These are phyloP conservation scores for Fraxinus excelsior DNA, from an alignment of 257 asterid species.

Conservation along the genomic window DNA sequence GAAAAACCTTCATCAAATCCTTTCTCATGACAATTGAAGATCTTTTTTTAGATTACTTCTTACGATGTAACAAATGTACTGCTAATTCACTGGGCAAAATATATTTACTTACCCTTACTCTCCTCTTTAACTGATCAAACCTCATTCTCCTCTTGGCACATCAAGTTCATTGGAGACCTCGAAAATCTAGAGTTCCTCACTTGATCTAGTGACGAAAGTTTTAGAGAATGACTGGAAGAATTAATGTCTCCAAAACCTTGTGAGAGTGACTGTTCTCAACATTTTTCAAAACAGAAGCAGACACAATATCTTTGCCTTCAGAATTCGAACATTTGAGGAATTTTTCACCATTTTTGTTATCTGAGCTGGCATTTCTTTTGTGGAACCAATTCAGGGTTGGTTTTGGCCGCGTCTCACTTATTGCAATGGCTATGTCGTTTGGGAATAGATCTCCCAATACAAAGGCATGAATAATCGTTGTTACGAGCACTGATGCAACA, in stretches of 20 bases:
- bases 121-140: neutral
- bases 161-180: slow-evolving; percentile 45
- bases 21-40: no score
- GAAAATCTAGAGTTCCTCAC: slow-evolving; percentile 33
- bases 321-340: slow-evolving; percentile 54
- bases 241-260: neutral
- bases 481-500: slow-evolving; percentile 56
- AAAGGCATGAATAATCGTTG: slow-evolving; percentile 67
- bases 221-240: neutral
- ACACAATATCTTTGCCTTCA: slow-evolving; percentile 51
- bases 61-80: no score
- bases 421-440: slow-evolving; percentile 78
- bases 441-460: slow-evolving; percentile 77
- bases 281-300: slow-evolving; percentile 23
- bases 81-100: neutral
- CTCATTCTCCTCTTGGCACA: neutral
- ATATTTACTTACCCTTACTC: neutral
- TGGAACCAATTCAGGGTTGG: slow-evolving; percentile 47
- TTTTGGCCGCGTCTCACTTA: slow-evolving; percentile 50
- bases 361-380: slow-evolving; percentile 49
- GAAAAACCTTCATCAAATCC: no score
- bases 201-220: slow-evolving; percentile 18
- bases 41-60: no score
- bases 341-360: slow-evolving; percentile 36
- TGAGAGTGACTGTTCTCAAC: neutral